Evolutionary conservation across 805 yeast species (phyloP), one percentile per base, ranked within the genome.

Genomic region (Zygoascus tannicola): DNA sequence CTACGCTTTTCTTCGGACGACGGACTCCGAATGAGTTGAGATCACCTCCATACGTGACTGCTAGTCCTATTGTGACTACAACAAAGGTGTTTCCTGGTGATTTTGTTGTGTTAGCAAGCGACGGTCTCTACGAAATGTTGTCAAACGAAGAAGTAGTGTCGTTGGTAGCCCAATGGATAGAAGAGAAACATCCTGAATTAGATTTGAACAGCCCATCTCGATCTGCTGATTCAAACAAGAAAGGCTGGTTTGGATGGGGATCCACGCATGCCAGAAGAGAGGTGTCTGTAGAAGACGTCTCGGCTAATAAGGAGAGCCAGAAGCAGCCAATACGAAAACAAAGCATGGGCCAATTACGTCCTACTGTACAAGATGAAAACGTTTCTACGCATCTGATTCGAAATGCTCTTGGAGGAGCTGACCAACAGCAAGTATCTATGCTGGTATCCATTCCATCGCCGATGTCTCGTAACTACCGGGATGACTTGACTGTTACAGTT

Each of bases 31-130:
- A 69, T 35, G 94, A 94, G 26, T 71, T 85, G 48, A 69, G 78
- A 47, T 81, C 96, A 1, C 98, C 98, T 2, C 98, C 98, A 0
- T 92, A 92, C 61, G 97, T 92, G 32, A 92, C 98, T 1, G 97
- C 98, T 0, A 88, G 82, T 60, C 98, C 98, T 0, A 94, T 83
- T 22, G 72, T 88, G 21, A 82, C 95, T 2, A 80, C 95, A 2
- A 81, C 88, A 10, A 77, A 80, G 56, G 74, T 88, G 40, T 72
- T 73, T 41, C 81, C 87, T 1, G 80, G 84, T 51, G 92, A 86
- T 58, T 92, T 92, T 56, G 66, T 92, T 60, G 95, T 92, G 26
- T 69, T 92, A 75, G 98, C 90, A 0, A 80, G 94, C 18, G 98
- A 92, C 65, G 98, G 98, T 0, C 69, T 92, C 41, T 92, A 81